Conservation (phyloP, 106 monocot genomes). For the Vanilla planifolia region DNA sequence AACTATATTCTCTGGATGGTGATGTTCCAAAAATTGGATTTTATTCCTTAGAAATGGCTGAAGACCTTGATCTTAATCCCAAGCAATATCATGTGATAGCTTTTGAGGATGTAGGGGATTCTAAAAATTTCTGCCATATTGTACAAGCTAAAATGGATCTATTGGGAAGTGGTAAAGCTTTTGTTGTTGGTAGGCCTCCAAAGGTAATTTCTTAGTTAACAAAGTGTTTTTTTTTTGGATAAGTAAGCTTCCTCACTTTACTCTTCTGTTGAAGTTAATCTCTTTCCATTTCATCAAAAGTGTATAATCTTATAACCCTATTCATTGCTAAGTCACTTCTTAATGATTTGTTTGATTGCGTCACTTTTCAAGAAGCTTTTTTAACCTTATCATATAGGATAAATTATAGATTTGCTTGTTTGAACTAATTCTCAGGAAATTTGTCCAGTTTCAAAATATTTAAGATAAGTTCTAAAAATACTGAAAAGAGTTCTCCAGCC, state of each 20-base stretch:
- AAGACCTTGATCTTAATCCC: constrained; percentile 72
- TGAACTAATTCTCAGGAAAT: too few relatives aligned
- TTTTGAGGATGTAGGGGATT: constrained; percentile 75
- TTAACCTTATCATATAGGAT: too few relatives aligned
- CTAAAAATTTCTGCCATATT: constrained; percentile 79
- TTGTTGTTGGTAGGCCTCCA: constrained; percentile 76
- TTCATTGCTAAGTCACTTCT: background rate
- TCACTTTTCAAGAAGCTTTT: background rate
- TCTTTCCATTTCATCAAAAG: background rate
- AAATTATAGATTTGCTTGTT: too few relatives aligned
- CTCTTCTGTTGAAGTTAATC: background rate
- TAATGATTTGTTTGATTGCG: background rate
- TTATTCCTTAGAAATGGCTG: constrained; percentile 87
- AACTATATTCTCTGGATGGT: constrained; percentile 68
- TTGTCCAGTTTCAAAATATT: too few relatives aligned
- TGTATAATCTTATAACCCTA: background rate
- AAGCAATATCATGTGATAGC: constrained; percentile 87
- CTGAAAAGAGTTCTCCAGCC: too few relatives aligned
- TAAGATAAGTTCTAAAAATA: too few relatives aligned
- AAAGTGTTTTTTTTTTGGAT: background rate
- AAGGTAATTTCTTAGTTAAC: constrained; percentile 39
- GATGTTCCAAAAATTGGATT: constrained; percentile 55
- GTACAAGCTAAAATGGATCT: constrained; percentile 73
- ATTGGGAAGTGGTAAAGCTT: constrained; percentile 68
- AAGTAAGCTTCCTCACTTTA: background rate